Evolutionary conservation across 2,329 filamentous ascomycete species (phyloP).

Genomic region (Dryadomyces sulphureus): DNA sequence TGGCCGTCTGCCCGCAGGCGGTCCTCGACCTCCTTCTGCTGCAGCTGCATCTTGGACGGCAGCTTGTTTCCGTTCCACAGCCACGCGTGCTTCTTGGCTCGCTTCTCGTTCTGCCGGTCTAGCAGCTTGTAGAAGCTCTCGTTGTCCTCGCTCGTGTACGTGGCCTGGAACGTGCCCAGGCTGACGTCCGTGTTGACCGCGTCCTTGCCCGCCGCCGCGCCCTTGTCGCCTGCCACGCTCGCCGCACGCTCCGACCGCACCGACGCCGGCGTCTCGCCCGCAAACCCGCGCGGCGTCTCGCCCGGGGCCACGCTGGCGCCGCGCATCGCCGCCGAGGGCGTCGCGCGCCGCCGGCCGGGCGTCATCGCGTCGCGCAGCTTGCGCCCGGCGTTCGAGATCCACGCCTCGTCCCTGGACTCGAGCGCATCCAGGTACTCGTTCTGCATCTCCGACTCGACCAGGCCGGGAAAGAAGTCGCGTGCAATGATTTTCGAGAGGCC

Average conservation of each 20-base stretch:
- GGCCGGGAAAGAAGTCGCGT: constrained; percentile 88
- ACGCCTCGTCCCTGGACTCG: constrained; percentile 68
- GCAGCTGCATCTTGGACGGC: constrained; percentile 61
- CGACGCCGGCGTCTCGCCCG: constrained; percentile 60
- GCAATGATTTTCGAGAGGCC: constrained; percentile 88
- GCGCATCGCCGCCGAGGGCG: background rate
- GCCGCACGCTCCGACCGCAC: constrained; percentile 16
- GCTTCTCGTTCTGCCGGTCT: constrained; percentile 79
- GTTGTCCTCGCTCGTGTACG: constrained; percentile 95
- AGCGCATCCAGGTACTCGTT: constrained; percentile 86
- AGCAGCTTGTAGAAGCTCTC: constrained; percentile 89
- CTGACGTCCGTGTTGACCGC: constrained; percentile 63
- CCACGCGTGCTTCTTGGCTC: constrained; percentile 75
- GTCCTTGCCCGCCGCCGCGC: constrained; percentile 18
- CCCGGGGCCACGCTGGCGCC: background rate
- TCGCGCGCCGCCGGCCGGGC: constrained; percentile 36
- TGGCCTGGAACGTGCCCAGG: constrained; percentile 72
- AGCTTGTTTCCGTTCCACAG: constrained; percentile 82
- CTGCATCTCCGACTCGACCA: constrained; percentile 73
- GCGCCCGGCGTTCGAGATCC: constrained; percentile 71
- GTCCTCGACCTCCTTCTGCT: constrained; percentile 46
- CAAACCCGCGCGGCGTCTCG: constrained; percentile 51
- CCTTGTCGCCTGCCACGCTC: background rate
- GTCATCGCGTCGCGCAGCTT: constrained; percentile 69
- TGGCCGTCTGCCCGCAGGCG: constrained; percentile 26